Base-by-base conservation (phyloP, 495 filamentous ascomycete genomes). In the Clohesyomyces aquaticus region DNA sequence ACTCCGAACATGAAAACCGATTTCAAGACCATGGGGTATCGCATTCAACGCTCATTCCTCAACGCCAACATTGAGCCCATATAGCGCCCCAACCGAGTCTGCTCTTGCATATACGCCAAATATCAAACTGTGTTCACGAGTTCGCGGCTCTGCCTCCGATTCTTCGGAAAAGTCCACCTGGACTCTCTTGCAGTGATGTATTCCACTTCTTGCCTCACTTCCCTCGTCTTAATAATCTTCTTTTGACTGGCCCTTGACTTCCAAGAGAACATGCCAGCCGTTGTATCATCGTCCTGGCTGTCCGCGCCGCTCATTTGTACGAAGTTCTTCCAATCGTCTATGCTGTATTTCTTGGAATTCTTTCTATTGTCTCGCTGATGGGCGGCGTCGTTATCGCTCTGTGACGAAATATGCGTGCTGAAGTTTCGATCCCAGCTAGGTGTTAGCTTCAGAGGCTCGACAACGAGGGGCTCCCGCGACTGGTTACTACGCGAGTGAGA, bases 171-270 rank as follows among this genome's bases (percentile, higher is more conserved):
- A n/a, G 14, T 41, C 58, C 58, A 61, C 23, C 48, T 22, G 1
- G 58, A 61, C 38, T 61, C 32, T 28, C 18, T 41, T 18, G 58
- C 47, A n/a, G 58, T 12, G 19, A 61, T 46, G 10, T 51, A 46
- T 38, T 61, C 58, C 19, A 61, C 48, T 35, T 61, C 47, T 51
- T 61, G 58, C n/a, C 19, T 51, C 1, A 61, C 58, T 38, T 61
- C 58, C 28, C 47, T 42, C 35, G 58, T 61, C 25, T 61, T 46
- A 16, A 61, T 25, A 16, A 61, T 61, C 14, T 59, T 25, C 4
- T 59, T 21, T 35, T 35, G 23, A 29, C 47, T 53, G 10, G 58
- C 38, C 46, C 57, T 60, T 14, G 48, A 59, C 19, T 3, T 59
- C 56, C 56, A 59, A 18, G 56, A 59, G 23, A 59, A 59, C 56